Evolutionary conservation across 495 filamentous ascomycete species (phyloP).

Genomic region (Aspergillus egyptiacus): DNA sequence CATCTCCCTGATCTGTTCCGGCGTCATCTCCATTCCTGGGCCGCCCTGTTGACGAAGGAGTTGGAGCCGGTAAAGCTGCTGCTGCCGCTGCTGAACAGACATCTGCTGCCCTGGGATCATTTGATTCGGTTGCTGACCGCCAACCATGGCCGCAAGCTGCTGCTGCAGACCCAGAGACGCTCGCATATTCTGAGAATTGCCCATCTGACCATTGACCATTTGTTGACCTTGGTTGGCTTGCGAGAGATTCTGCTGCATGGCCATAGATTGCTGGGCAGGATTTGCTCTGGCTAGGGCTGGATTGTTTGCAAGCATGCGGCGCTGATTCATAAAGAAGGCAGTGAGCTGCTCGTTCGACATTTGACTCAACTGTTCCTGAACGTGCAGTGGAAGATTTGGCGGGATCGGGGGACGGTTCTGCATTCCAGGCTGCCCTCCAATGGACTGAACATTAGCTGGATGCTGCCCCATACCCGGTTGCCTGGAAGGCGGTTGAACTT

Average conservation of each 20-base stretch:
- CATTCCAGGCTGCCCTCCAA: slow-evolving; percentile 26
- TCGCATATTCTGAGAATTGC: slow-evolving; percentile 30
- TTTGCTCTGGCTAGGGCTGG: slow-evolving; percentile 24
- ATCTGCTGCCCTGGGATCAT: slow-evolving; percentile 34
- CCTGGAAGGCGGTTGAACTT: slow-evolving; percentile 36
- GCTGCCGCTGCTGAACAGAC: slow-evolving; percentile 31
- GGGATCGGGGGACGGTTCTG: slow-evolving; percentile 34
- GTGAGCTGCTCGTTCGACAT: slow-evolving; percentile 34
- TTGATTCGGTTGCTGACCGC: slow-evolving; percentile 26
- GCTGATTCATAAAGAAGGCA: slow-evolving; percentile 32
- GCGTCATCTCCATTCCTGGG: slow-evolving; percentile 35
- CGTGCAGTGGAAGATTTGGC: slow-evolving; percentile 26
- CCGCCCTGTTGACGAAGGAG: slow-evolving; percentile 37
- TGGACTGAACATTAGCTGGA: slow-evolving; percentile 23
- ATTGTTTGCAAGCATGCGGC: slow-evolving; percentile 24
- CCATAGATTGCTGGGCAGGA: slow-evolving; percentile 23
- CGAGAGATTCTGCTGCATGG: slow-evolving; percentile 27
- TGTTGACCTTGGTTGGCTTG: slow-evolving; percentile 36
- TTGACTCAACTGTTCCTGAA: slow-evolving; percentile 32
- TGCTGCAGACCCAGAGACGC: slow-evolving; percentile 32
- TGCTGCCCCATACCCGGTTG: slow-evolving; percentile 31
- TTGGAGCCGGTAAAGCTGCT: slow-evolving; percentile 31
- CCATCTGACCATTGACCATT: slow-evolving; percentile 34
- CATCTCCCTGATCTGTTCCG: slow-evolving; percentile 44
- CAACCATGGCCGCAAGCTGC: slow-evolving; percentile 27